Base-by-base conservation (phyloP, 2,329 filamentous ascomycete genomes). In the Botrytis porri region DNA sequence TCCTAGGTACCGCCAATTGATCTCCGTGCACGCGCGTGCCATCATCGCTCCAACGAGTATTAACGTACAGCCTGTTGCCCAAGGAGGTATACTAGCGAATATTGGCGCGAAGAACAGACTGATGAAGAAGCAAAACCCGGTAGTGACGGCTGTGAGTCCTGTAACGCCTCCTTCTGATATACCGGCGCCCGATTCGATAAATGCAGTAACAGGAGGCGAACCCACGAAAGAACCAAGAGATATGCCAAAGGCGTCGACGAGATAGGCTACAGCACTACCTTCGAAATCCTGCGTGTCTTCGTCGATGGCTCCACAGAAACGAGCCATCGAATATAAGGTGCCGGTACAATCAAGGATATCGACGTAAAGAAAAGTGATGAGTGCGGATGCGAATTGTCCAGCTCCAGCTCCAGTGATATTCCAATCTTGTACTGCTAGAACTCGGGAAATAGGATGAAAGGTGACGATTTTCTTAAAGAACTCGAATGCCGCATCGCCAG, bases 381-480 rank as follows among this genome's bases (percentile, higher is more conserved):
- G 89, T 0, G 94, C 94, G 67, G 96, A 86, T 41, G 91, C 92
- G 79, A 97, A 97, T 79, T 96, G 90, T 5, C 89, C 89, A 18
- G 91, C 90, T 73, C 93, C 89, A 7, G 85, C 85, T n/a, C 76
- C 93, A 14, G 86, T 83, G 37, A 97, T 85, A 77, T 92, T 84
- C 91, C 93, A 97, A 73, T 93, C 84, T 80, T 94, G 92, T 1
- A 90, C 93, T 48, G 86, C 87, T 22, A 97, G 86, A 7, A 88
- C 90, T 66, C 88, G 86, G 75, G 86, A 80, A 80, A 97, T 97
- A 9, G 89, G 87, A 80, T 95, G 93, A 85, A 97, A 96, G 37
- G 90, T 90, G 60, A 95, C 93, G 3, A 97, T 93, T 80, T 94
- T 88, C 82, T 93, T 94, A 88, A 97, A 97, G 83, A 97, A 97